Conservation (phyloP, 2,329 filamentous ascomycete genomes). For the Fusarium sp. region DNA sequence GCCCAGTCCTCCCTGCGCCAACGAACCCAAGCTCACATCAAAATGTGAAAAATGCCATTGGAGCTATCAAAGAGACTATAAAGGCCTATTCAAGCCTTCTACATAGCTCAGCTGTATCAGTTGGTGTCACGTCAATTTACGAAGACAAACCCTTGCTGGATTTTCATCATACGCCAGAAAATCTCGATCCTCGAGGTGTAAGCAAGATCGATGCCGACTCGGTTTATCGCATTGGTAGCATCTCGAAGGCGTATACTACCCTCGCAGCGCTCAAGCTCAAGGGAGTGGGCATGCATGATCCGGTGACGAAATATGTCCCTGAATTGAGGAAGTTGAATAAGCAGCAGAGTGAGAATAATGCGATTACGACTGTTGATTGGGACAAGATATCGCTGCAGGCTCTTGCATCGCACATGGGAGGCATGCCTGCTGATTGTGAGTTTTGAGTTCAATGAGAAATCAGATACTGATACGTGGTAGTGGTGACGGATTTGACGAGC, state of each 20-base stretch:
- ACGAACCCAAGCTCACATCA: not conserved
- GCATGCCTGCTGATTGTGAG: conserved; percentile 7
- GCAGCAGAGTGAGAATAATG: not conserved
- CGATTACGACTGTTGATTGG: not conserved
- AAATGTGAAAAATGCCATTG: not conserved
- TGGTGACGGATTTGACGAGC: conserved; percentile 5
- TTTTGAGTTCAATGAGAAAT: rapidly evolving
- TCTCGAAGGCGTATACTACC: conserved; percentile 4
- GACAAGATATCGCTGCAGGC: not conserved
- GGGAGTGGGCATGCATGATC: conserved; percentile 1
- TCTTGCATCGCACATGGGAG: conserved; percentile 13
- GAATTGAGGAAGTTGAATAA: not conserved
- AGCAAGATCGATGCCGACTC: not conserved
- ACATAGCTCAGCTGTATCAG: conserved; percentile 3
- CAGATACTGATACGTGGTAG: not conserved
- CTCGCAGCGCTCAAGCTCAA: not conserved
- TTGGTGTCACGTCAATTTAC: not conserved
- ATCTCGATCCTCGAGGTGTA: not conserved
- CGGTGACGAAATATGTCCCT: conserved; percentile 17
- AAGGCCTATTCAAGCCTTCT: not conserved
- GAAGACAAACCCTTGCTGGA: not conserved
- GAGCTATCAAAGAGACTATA: not conserved
- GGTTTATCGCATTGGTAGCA: conserved; percentile 8
- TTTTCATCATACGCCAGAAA: not conserved
- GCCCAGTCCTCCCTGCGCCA: conserved; percentile 5